A percentile compares a stretch with the other conserved stretches of the same genome.
Evolutionary conservation across 2,329 filamentous ascomycete species (phyloP).

Genomic region (Triangularia setosa): DNA sequence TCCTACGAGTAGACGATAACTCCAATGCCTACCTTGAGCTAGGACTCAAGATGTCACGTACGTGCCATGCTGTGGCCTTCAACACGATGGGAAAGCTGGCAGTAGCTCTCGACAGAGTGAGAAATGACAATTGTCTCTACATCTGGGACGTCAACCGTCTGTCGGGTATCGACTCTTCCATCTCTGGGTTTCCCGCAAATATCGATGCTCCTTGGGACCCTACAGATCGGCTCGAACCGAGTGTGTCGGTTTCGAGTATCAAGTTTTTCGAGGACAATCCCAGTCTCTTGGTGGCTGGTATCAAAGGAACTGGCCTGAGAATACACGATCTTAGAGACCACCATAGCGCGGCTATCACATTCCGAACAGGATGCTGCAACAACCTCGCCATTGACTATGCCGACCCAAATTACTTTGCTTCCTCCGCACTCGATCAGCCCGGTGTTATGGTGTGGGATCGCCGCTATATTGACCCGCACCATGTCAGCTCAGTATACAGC

Average conservation of each 20-base stretch:
- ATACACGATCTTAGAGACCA: constrained; percentile 71
- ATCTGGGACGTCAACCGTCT: constrained; percentile 73
- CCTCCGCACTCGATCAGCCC: constrained; percentile 70
- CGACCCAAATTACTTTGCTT: constrained; percentile 81
- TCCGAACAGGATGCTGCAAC: constrained; percentile 64
- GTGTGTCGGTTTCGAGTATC: constrained; percentile 75
- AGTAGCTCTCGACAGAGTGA: constrained; percentile 74
- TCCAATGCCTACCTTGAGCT: constrained; percentile 63
- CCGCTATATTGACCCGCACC: constrained; percentile 52
- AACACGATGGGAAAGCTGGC: constrained; percentile 68
- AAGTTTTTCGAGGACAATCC: constrained; percentile 78
- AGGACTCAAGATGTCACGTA: constrained; percentile 69
- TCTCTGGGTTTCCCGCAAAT: constrained; percentile 47
- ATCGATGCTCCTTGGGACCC: constrained; percentile 52
- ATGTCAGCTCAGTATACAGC: constrained; percentile 52
- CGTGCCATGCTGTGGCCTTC: constrained; percentile 78
- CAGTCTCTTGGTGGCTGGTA: constrained; percentile 69
- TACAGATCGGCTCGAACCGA: constrained; percentile 56
- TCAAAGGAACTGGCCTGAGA: constrained; percentile 69
- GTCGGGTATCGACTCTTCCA: constrained; percentile 42
- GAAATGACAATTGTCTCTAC: constrained; percentile 77
- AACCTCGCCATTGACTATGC: constrained; percentile 74
- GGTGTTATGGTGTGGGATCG: constrained; percentile 76
- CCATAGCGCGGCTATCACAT: constrained; percentile 51
- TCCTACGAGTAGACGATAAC: constrained; percentile 68